Evolutionary conservation across 139 green algal species (phyloP), one percentile per base, ranked within the genome.

Genomic region (Choricystis sp.): DNA sequence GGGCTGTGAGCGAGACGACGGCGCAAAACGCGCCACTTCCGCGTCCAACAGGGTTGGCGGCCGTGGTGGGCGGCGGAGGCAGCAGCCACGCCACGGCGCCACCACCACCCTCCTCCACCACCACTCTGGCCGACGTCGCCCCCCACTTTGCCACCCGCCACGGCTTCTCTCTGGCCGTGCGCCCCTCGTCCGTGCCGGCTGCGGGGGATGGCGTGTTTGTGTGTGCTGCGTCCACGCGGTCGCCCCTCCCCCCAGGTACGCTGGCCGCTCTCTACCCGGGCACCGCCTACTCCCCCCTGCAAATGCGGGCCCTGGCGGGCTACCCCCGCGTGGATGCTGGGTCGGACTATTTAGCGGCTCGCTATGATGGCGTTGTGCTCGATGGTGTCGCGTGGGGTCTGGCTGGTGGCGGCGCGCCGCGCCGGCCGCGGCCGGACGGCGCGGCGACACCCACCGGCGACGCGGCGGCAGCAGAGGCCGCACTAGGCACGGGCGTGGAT

Each of bases 211-310:
- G 16, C 57, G 26, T 27, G 9, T 31, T 31, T 14, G 57, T n/a
- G 57, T 9, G 5, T 9, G 26, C 21, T 19, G 26, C 5, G 9
- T 4, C 24, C n/a, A 25, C 56, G 9, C 1, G 20, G 26, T 60
- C 20, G 20, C 9, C 2, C n/a, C 60, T 57, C 3, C 59, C 30
- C 2, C 49, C 68, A n/a, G 80, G 80, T 5, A 26, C 75, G 2
- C 49, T 90, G 23, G 66, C 89, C 5, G 79, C 74, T 1, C 64
- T 90, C 25, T 89, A 83, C 64, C 83, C 83, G 29, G 83, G 83
- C 57, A 64, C 85, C 4, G 64, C 75, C 4, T 90, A 87, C 61
- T 52, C 19, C 21, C 67, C 59, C 1, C 24, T 61, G 19, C 59
- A 78, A 9, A 70, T 82, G 59, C 74, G 77, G 59, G 23, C 72